These are phyloP conservation scores for Exserohilum rostratum DNA, from an alignment of 2,329 filamentous ascomycete species.

Conservation along the genomic window DNA sequence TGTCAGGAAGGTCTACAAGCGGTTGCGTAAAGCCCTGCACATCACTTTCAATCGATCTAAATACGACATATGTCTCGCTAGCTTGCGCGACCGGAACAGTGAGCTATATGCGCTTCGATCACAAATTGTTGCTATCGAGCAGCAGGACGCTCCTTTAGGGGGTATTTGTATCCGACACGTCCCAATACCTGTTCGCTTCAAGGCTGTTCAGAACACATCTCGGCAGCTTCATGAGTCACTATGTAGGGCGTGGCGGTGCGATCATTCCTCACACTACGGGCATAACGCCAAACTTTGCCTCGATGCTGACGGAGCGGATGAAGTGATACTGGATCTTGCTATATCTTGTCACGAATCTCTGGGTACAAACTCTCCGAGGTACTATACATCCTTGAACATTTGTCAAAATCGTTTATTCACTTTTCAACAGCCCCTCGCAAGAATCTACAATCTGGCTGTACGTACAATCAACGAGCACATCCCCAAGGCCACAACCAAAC, in stretches of 20 bases:
- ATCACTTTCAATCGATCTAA: slow-evolving; percentile 28
- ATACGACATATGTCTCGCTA: slow-evolving; percentile 18
- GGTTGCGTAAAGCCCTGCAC: slow-evolving; percentile 14
- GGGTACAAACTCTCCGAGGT: background rate
- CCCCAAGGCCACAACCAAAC: background rate
- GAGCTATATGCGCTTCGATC: slow-evolving; percentile 11
- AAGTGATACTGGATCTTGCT: slow-evolving; percentile 31
- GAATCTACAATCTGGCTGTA: too few relatives aligned
- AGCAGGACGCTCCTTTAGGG: slow-evolving; percentile 4
- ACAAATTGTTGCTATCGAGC: slow-evolving; percentile 26
- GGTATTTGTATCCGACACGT: background rate
- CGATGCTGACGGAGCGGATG: slow-evolving; percentile 21
- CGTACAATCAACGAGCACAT: too few relatives aligned
- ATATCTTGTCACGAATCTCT: slow-evolving; percentile 25
- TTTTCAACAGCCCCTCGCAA: too few relatives aligned
- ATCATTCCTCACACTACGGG: slow-evolving; percentile 19
- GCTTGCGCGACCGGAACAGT: slow-evolving; percentile 25
- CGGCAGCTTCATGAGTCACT: slow-evolving; percentile 33
- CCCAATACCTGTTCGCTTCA: slow-evolving; percentile 12
- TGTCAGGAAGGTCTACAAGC: slow-evolving; percentile 19
- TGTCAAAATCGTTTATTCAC: background rate
- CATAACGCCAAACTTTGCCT: slow-evolving; percentile 35
- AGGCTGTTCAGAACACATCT: slow-evolving; percentile 21
- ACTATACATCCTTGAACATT: background rate
- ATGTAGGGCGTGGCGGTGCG: slow-evolving; percentile 29